Base-by-base conservation (phyloP, 169 alveolate genomes). In the Cryptosporidium tyzzeri region DNA sequence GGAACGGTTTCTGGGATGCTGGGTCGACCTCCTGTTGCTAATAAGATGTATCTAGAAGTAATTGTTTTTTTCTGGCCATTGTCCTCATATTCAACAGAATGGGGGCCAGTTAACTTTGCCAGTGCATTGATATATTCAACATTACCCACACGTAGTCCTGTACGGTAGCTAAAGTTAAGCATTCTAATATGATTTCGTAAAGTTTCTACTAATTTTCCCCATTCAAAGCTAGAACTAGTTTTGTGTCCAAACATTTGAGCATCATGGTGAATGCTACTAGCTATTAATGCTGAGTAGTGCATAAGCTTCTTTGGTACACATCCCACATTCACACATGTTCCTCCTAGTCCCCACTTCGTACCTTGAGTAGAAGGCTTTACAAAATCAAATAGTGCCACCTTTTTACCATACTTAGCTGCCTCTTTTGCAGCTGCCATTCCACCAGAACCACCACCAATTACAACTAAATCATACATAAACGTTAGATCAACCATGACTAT, bases 321-420 rank as follows among this genome's bases (percentile, higher is more conserved):
- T 16, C 99, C 99, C 7, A 98, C 99, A 91, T 98, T 98, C 12
- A 98, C 99, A 85, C 99, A 98, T 8, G 99, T 98, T 12, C 99
- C 99, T 55, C 99, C 99, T 12, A 96, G 71, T 16, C 97, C 98
- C 99, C 99, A 98, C 50, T 94, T 93, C 1, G 99, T 95, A 41
- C 99, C 99, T 51, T 93, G 91, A 16, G 98, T 98, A 12, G 99
- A 94, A 26, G 99, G 99, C 69, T 94, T 95, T 4, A 98, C 99
- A 91, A 92, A 97, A 86, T 98, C 99, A 29, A 98, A 97, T 6
- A 98, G 73, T 23, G 96, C 98, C 0, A 97, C 98, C 91, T 96
- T 96, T 16, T 97, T 97, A 0, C 99, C 99, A 23, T 91, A 91
- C 41, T 93, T 92, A 3, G 99, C 97, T 0, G 99, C 99, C 89